Evolutionary conservation across 345 rosid genomes (phyloP), one percentile per base, ranked within the genome.

Genomic region (Barbarea vulgaris): DNA sequence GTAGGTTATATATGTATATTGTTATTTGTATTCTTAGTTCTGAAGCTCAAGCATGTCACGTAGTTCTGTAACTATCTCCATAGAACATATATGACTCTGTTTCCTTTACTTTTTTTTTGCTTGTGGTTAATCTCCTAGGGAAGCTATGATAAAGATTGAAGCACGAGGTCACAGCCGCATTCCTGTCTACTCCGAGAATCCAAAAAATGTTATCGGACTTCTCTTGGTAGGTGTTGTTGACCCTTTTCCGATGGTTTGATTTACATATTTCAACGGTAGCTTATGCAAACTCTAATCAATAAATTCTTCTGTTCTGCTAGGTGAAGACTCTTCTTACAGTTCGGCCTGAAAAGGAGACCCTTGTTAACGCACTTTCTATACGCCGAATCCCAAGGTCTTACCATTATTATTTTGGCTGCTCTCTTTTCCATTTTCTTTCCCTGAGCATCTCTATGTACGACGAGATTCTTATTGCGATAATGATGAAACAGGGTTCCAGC

Each of bases 151-250:
- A 31, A 92, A 86, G 81, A 68, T 94, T 79, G 96, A 91, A 22
- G 93, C 97, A 57, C 91, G 98, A 31, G 98, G 98, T 42, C 98
- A 94, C 66, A 94, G 98, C 79, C 83, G 98, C 31, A 89, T 94
- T 74, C 98, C 98, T 77, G 97, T 94, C 65, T 94, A 89, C 79
- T 83, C 92, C 4, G 91, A 91, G 47, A 94, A 85, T 84, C 93
- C 91, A 19, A 94, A 85, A 79, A 94, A 91, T 73, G 73, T 94
- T 55, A 88, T 91, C 15, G 98, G 98, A 30, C 97, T 91, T 82
- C 86, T 94, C 68, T 85, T 94, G 93, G 98, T 94, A 80, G 44
- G 87, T 70, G 51, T 48, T 48, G 17, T n/a, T 64, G 52, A 54
- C n/a, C 64, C 48, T 60, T 37, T 19, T 25, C 74, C 3, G 11